Base-by-base conservation (phyloP, 306 rosid genomes). In the Cicer chorassanicum region DNA sequence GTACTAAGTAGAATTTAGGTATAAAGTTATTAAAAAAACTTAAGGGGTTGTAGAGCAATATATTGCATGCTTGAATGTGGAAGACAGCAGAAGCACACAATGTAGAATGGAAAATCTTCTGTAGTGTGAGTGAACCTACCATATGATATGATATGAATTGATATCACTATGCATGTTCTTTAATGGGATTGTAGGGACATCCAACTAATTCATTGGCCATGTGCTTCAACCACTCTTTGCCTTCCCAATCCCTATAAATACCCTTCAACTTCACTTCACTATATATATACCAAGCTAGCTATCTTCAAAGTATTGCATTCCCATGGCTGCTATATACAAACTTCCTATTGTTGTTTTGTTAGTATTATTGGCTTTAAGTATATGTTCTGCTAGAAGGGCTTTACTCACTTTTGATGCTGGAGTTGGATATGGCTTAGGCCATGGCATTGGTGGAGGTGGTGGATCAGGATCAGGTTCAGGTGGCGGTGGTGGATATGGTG, bases 61-160 rank as follows among this genome's bases (percentile, higher is more conserved):
- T 48, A 29, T 70, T 76, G 51, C 21, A 54, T 43, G 29, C 44
- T 77, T 29, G 70, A 48, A 78, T 57, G 85, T 89, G 93, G 93
- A 84, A 51, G 87, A 85, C 93, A 89, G 91, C 93, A 68, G 64
- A 79, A 82, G 64, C 86, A 85, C 91, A 85, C 93, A 73, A 81
- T 21, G 21, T 2, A 50, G n/a, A 63, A 53, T 66, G 24, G 36
- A 11, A 4, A 6, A 14, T 49, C 38, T 69, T 49, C 38, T 69
- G 18, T 13, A 70, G 46, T 55, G 56, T 29, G 55, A 46, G 57
- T 15, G 41, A 62, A 41, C 8, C 13, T 7, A 62, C 24, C 8
- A 40, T n/a, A 39, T 62, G 12, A 38, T 21, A 57, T 57, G 0
- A 12, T n/a, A 39, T 62, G 12, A 38, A 10, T 24, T 57, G 0